Evolutionary conservation across 306 rosid species (phyloP).

Genomic region (Cicer judaicum): DNA sequence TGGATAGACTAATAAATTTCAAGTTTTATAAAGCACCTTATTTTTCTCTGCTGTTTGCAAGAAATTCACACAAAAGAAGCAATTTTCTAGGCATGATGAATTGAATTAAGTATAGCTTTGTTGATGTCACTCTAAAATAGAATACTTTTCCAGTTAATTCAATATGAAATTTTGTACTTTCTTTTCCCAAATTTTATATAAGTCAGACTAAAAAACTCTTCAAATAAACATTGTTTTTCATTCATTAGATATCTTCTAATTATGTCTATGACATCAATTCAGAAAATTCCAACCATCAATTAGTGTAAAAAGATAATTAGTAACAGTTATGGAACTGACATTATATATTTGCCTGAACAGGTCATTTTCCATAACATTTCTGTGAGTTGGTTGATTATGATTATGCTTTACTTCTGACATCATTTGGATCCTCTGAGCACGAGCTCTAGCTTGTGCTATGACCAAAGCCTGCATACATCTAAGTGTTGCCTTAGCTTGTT

Average conservation of each 20-base stretch:
- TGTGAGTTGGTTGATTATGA: conserved; percentile 51
- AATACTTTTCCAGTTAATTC: background rate
- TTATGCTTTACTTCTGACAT: conserved; percentile 54
- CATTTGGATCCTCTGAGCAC: conserved; percentile 71
- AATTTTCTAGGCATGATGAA: background rate
- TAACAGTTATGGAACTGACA: conserved; percentile 55
- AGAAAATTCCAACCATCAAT: conserved; percentile 2
- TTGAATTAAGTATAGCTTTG: background rate
- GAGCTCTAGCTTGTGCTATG: conserved; percentile 89
- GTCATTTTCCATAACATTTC: conserved; percentile 59
- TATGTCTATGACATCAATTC: conserved; percentile 5
- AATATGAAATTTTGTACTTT: background rate
- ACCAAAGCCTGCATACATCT: conserved; percentile 93
- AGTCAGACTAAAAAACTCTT: conserved; percentile 2
- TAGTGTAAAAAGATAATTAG: conserved; percentile 26
- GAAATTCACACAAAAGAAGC: conserved; percentile 2
- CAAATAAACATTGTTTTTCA: conserved; percentile 11
- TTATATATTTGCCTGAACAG: conserved; percentile 52
- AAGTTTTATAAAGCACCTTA: background rate
- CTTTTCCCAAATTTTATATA: background rate
- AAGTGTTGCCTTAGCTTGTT: conserved; percentile 75
- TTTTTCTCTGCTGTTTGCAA: background rate
- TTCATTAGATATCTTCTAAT: background rate
- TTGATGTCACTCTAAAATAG: background rate
- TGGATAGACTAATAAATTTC: background rate